Percentiles rank a stretch among this genome's conserved stretches.
phyloP scores from a whole-genome alignment of 352 stramenopile genomes.

The Globisporangium abappressorium region DNA sequence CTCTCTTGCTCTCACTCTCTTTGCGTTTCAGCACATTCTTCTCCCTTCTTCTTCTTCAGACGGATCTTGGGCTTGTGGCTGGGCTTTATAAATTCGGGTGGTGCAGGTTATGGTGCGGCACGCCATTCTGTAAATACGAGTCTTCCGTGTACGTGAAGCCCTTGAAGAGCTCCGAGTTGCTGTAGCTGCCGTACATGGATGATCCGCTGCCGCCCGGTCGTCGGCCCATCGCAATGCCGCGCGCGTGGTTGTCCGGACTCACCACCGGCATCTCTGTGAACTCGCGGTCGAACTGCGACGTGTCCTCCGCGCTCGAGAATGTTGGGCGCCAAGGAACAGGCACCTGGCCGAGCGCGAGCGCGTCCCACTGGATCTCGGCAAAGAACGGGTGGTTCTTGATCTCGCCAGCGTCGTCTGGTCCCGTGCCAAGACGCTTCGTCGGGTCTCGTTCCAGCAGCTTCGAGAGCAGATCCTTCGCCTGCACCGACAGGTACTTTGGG shows the following conservation, averaged over 20 bases:
- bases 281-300: conserved; percentile 97
- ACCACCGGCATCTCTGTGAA: conserved; percentile 96
- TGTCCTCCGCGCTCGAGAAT: conserved; percentile 93
- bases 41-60: neutral
- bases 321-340: conserved; percentile 91
- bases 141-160: conserved; percentile 87
- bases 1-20: neutral
- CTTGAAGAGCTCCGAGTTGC: conserved; percentile 75
- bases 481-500: conserved; percentile 90
- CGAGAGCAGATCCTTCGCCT: conserved; percentile 84
- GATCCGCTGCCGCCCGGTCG: conserved; percentile 36
- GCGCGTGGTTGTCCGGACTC: conserved; percentile 84
- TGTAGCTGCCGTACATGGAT: conserved; percentile 43
- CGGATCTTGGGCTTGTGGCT: neutral
- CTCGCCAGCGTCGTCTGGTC: conserved; percentile 68
- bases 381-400: conserved; percentile 87
- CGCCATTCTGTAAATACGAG: conserved; percentile 64
- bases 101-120: conserved; percentile 32
- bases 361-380: conserved; percentile 74
- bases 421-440: conserved; percentile 90
- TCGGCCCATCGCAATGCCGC: conserved; percentile 53
- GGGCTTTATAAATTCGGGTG: conserved; percentile 41
- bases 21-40: neutral
- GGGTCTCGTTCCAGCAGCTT: conserved; percentile 95
- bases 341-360: conserved; percentile 53